Evolutionary conservation across 2,329 filamentous ascomycete species (phyloP), one percentile per base, ranked within the genome.

Genomic region (Verticillium nonalfalfae): DNA sequence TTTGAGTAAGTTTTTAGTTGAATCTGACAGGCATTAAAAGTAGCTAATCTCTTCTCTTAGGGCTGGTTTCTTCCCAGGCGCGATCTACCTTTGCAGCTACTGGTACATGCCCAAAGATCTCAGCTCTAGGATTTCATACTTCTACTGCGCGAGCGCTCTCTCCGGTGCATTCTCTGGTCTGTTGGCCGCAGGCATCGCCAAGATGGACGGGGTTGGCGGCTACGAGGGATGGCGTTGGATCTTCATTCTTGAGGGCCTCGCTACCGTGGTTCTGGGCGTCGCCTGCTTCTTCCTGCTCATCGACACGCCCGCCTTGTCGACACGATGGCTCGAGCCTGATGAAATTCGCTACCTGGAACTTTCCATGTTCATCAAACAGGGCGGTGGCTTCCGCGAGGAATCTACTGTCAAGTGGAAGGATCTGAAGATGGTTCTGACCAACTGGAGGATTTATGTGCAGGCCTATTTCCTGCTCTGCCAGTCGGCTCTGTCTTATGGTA

Each of bases 201-300:
- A 67, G 45, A 64, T 70, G 34, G 62, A 69, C 15, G 66, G 62
- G 0, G 40, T 61, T 1, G 66, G 64, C 0, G 64, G 63, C 0
- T 59, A 65, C 14, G 7, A 6, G 0, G 65, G 66, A 2, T 70
- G 68, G 68, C 34, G 68, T 6, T 70, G 68, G 68, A 69, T 69
- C 56, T 70, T 70, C 38, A 63, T 70, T 10, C 67, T 70, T 0
- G 68, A 70, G 10, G 68, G 68, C 3, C 61, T 68, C 5, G 66
- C 70, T 81, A 76, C 78, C 18, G 70, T 79, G 1, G 2, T 72
- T 6, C 64, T 78, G 4, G 73, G 73, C 0, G 58, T 73, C 31
- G 60, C 62, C 7, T 79, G 76, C 69, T 79, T 76, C 67, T 75
- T 82, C 63, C 72, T 84, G 1, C 76, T 78, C 3, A 80, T 75